Evolutionary conservation across 2,329 filamentous ascomycete genomes (phyloP), one percentile per base, ranked within the genome.

Genomic region (Proliferodiscus dingleyae): DNA sequence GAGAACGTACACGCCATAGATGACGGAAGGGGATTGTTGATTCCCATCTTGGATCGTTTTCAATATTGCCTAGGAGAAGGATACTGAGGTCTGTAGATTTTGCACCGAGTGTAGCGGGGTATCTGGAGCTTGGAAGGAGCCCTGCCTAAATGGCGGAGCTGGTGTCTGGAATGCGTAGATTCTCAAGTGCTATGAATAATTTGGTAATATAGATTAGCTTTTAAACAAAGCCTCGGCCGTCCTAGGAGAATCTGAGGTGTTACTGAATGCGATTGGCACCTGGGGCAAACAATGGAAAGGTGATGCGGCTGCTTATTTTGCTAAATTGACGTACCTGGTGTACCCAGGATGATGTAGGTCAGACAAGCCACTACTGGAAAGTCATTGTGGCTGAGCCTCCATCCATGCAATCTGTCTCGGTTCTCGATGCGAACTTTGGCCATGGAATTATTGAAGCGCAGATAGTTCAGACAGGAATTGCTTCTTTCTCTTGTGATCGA

Each of bases 21-120:
- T 64, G 79, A 78, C 64, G 80, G 80, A 50, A 84, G 74, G 55
- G 80, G 80, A 59, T 82, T 84, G 63, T 84, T 73, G 66, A 84
- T 71, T 59, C 80, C 80, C 77, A 83, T 82, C 5, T 48, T 53
- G 40, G 22, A 21, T 23, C 24, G n/a, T 44, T 15, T 26, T 43
- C 37, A 18, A 41, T 21, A 28, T 18, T 18, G 32, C 10, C 26
- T 11, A 22, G 37, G 19, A 28, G 13, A 22, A 2, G 11, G 38
- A n/a, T n/a, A n/a, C n/a, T n/a, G n/a, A n/a, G n/a, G n/a, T n/a
- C n/a, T 18, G 18, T 15, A n/a, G 19, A 23, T 26, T 41, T 30
- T 15, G 26, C 23, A 21, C 30, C 28, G 18, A 24, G 28, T 3
- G 32, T 34, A 34, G n/a, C 16, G n/a, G 16, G 32, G 16, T 34